Base-by-base conservation (phyloP, 73 alveolate species). In the Effrenium voratum region DNA sequence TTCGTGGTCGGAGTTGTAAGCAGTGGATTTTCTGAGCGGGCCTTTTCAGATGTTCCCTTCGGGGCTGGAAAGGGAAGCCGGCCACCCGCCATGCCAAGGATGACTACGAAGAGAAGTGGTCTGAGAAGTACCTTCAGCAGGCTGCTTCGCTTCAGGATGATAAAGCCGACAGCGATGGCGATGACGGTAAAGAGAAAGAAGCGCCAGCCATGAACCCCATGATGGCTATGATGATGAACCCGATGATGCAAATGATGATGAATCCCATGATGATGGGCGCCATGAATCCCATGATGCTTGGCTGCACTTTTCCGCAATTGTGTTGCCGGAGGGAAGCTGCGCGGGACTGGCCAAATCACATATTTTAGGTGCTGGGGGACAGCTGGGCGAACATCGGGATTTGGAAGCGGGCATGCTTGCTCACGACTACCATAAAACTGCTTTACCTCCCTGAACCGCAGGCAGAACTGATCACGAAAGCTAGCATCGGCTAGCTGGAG, bases 141-240 rank as follows among this genome's bases (percentile, higher is more conserved):
- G 96, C 96, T 49, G 96, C 96, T 75, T 88, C 96, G 28, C 60
- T 88, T 50, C 96, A 88, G 43, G 36, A 49, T 16, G 79, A 41
- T 59, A 84, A 73, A 46, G 92, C 45, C 73, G 92, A 83, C 57
- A 68, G 60, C 32, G 95, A 87, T 10, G 95, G 68, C 0, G 95
- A 87, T 10, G 95, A 87, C 41, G 83, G 95, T 45, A 87, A 87
- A n/a, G 95, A 87, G 50, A 87, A 87, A 75, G 95, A 87, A 28
- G 6, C 95, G n/a, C 70, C 83, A n/a, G 43, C 28, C 43, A 63
- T 87, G 95, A 87, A 87, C 43, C 95, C 95, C 45, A 87, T 87
- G 95, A 87, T 87, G 95, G 95, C 95, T 44, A 87, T 87, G 95
- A 87, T 87, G 95, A 87, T 87, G 95, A 87, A 87, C 70, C 95